Evolutionary conservation across 140 eudicot genomes (phyloP).

Genomic region (Flaveria floridana): DNA sequence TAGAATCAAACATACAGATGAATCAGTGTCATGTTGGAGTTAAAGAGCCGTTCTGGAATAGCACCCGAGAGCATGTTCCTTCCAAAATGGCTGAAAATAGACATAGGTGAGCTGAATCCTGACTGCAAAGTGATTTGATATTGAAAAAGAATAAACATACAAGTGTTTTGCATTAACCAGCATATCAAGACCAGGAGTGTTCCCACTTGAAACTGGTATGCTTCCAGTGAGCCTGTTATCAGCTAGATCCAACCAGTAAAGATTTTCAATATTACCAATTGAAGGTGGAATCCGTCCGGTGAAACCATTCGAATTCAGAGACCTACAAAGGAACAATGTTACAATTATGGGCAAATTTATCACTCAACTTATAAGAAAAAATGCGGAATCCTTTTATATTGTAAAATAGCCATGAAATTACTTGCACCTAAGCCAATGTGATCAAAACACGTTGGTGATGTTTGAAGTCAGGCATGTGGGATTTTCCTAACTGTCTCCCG

Average conservation of each 20-base stretch:
- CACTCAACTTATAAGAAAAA: neutral
- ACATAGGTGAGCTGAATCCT: neutral
- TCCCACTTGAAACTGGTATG: slow-evolving; percentile 68
- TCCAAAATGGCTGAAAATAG: slow-evolving; percentile 71
- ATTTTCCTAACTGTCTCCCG: no score
- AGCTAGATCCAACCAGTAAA: slow-evolving; percentile 79
- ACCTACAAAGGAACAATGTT: slow-evolving; percentile 45
- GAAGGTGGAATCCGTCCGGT: slow-evolving; percentile 70
- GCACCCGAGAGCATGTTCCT: slow-evolving; percentile 60
- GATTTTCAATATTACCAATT: slow-evolving; percentile 60
- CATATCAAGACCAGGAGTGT: slow-evolving; percentile 77
- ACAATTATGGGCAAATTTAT: neutral
- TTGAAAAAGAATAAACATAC: slow-evolving; percentile 43
- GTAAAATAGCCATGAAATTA: neutral
- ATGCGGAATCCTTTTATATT: neutral
- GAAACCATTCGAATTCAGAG: slow-evolving; percentile 63
- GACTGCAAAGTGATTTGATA: neutral
- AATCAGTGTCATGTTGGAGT: slow-evolving; percentile 49
- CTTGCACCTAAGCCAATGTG: no score
- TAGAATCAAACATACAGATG: slow-evolving; percentile 62
- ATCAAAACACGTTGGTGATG: no score
- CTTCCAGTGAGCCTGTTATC: slow-evolving; percentile 64
- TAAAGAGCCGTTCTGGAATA: slow-evolving; percentile 57
- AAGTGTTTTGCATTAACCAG: slow-evolving; percentile 64
- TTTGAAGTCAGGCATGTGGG: no score